Evolutionary conservation across 2,329 filamentous ascomycete species (phyloP).

Genomic region (Tolypocladium cylindrosporum): DNA sequence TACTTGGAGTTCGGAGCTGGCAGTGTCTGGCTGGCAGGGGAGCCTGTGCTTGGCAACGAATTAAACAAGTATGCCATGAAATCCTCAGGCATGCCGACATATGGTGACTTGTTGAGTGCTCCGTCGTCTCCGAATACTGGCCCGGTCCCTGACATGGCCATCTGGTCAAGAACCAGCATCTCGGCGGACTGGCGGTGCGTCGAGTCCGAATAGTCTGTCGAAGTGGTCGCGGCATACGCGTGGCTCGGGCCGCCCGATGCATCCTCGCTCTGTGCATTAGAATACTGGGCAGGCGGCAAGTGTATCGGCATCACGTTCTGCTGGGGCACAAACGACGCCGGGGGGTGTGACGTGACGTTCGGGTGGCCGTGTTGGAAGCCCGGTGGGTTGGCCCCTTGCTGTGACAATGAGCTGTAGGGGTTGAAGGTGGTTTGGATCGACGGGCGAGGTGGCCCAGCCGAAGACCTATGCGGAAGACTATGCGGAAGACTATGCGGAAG

Average conservation of each 20-base stretch:
- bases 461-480: constrained; percentile 2
- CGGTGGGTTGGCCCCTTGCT: constrained; percentile 37
- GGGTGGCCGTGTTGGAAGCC: constrained; percentile 33
- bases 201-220: constrained; percentile 35
- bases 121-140: constrained; percentile 81
- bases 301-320: constrained; percentile 54
- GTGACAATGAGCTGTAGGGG: constrained; percentile 40
- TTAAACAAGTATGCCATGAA: constrained; percentile 82
- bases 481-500: constrained; percentile 18
- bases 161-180: constrained; percentile 52
- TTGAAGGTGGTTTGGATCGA: constrained; percentile 36
- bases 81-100: constrained; percentile 73
- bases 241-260: constrained; percentile 23
- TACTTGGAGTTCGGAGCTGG: constrained; percentile 35
- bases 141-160: constrained; percentile 57
- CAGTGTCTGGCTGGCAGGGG: constrained; percentile 33
- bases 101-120: constrained; percentile 72
- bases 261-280: constrained; percentile 14
- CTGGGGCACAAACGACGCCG: constrained; percentile 42
- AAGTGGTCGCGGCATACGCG: constrained; percentile 25
- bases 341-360: constrained; percentile 33
- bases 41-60: constrained; percentile 15
- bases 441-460: constrained; percentile 30
- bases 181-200: constrained; percentile 36
- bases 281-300: constrained; percentile 51